Evolutionary conservation across 2,329 filamentous ascomycete species (phyloP).

Genomic region (Canariomyces notabilis): DNA sequence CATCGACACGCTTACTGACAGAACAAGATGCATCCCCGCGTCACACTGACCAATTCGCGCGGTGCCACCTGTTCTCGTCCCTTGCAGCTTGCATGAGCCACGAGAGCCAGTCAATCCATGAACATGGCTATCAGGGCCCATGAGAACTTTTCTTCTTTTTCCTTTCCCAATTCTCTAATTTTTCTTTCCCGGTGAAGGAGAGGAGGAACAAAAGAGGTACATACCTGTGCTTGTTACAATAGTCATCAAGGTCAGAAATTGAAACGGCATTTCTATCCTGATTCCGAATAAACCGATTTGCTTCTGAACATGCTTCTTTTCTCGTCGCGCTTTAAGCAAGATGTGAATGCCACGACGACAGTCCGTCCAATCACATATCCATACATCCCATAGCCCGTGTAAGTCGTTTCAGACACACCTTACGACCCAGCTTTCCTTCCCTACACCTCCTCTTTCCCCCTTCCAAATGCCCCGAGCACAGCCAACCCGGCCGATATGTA

Average conservation of each 20-base stretch:
- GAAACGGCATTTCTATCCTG: neutral
- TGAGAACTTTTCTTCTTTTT: no score
- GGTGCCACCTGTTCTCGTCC: constrained; percentile 13
- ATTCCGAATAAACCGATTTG: neutral
- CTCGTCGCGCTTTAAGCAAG: neutral
- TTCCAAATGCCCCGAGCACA: no score
- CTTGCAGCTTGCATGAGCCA: constrained; percentile 23
- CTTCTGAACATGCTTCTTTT: neutral
- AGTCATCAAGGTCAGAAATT: neutral
- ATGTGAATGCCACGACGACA: neutral
- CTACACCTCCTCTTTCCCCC: no score
- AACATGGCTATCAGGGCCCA: neutral
- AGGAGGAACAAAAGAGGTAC: neutral
- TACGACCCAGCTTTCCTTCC: neutral
- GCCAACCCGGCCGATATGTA: no score
- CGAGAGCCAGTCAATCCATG: neutral
- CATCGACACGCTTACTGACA: neutral
- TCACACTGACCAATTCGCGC: neutral
- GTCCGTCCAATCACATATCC: neutral
- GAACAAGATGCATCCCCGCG: neutral
- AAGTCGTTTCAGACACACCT: neutral
- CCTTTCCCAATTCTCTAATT: no score
- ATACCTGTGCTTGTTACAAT: no score
- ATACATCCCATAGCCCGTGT: no score
- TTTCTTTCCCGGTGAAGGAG: no score